These are phyloP conservation scores for Akanthomyces lecanii DNA, from an alignment of 2,329 filamentous ascomycete species.

Conservation along the genomic window DNA sequence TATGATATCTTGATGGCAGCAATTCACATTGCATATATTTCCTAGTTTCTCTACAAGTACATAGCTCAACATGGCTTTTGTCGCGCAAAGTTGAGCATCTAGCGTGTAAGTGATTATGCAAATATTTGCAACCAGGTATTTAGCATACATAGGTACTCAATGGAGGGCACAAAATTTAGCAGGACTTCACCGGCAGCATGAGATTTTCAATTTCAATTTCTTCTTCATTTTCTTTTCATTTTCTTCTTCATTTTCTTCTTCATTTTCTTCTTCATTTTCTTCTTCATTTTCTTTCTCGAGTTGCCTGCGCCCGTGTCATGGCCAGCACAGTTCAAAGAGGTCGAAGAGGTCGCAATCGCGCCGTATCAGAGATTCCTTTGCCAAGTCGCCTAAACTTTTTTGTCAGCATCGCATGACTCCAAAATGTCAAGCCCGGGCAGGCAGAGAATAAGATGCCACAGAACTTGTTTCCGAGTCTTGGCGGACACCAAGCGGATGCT, in stretches of 20 bases:
- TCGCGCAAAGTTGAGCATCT: neutral
- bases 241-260: no score
- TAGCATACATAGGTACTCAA: no score
- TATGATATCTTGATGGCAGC: neutral
- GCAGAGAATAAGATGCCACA: neutral
- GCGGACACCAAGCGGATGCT: neutral
- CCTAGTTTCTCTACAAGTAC: neutral
- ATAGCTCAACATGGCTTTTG: neutral
- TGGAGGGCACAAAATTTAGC: no score
- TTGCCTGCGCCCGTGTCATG: neutral
- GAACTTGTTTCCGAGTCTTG: conserved; percentile 1
- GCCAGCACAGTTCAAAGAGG: neutral
- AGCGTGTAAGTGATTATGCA: neutral
- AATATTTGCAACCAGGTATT: no score
- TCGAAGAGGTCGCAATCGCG: neutral
- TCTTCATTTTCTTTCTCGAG: neutral
- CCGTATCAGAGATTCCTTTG: neutral
- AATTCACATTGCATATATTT: neutral
- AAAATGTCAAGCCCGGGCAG: neutral
- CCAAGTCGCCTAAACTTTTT: conserved; percentile 1
- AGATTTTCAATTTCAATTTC: no score
- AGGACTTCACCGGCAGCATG: no score
- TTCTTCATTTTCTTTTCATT: no score
- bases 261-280: no score
- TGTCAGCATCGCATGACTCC: neutral